A percentile compares a stretch with the other conserved stretches of the same genome.
phyloP scores from a whole-genome alignment of 305 asterid genomes.

The Rubia peregrina region DNA sequence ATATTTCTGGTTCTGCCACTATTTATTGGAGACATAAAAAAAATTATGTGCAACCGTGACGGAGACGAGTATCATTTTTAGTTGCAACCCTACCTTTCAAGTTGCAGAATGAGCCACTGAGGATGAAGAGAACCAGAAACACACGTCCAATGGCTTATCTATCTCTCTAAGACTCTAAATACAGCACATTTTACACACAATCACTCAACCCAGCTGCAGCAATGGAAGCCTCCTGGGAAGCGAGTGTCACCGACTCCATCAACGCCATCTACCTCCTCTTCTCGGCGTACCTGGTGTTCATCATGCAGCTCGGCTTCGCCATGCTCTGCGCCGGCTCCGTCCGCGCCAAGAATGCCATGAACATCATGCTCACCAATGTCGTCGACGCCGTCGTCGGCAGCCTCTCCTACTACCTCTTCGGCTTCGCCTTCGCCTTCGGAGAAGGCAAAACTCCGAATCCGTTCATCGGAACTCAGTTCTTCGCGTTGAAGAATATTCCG shows the following conservation, averaged over 20 bases:
- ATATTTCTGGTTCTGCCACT: no score
- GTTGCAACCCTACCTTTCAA: constrained; percentile 15
- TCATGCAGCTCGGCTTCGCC: constrained; percentile 76
- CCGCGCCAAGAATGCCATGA: constrained; percentile 70
- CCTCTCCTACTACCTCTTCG: constrained; percentile 58
- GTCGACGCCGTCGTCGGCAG: constrained; percentile 72
- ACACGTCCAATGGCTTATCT: not conserved
- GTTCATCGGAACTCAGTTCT: constrained; percentile 46
- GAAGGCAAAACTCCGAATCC: constrained; percentile 47
- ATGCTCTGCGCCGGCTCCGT: constrained; percentile 84
- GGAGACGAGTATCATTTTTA: not conserved
- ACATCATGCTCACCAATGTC: constrained; percentile 69
- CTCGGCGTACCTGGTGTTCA: constrained; percentile 61
- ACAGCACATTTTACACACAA: not conserved
- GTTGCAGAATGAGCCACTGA: not conserved
- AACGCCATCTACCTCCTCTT: constrained; percentile 64
- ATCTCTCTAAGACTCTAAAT: not conserved
- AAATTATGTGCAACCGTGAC: no score
- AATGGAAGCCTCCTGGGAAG: constrained; percentile 64
- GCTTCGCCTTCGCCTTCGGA: constrained; percentile 69
- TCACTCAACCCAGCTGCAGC: not conserved
- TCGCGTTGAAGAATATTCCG: constrained; percentile 51
- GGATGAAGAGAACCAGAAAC: not conserved
- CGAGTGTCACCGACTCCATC: constrained; percentile 52
- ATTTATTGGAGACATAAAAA: no score